phyloP scores from a whole-genome alignment of 495 filamentous ascomycete species.

The Halenospora varia region DNA sequence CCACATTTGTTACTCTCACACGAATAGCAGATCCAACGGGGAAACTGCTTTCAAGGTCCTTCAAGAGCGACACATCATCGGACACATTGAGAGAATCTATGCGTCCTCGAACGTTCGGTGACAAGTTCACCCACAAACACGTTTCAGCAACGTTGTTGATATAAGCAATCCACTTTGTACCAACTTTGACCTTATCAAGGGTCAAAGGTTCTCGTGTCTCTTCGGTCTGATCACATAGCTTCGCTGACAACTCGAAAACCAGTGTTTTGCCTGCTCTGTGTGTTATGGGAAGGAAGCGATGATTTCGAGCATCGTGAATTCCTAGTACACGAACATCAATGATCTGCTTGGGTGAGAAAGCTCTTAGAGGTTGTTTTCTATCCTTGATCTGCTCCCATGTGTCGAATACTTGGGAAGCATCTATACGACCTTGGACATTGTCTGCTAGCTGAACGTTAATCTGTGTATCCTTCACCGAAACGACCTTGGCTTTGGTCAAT shows the following conservation, averaged over 20 bases:
- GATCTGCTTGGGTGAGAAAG: constrained; percentile 65
- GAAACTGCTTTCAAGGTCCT: constrained; percentile 75
- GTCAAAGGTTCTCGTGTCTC: constrained; percentile 51
- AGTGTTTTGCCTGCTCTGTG: constrained; percentile 73
- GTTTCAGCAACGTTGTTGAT: constrained; percentile 80
- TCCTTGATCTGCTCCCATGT: constrained; percentile 81
- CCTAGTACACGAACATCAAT: constrained; percentile 77
- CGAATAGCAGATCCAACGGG: constrained; percentile 82
- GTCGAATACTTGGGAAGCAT: constrained; percentile 86
- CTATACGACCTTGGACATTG: constrained; percentile 85
- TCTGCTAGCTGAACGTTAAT: constrained; percentile 88
- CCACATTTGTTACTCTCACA: constrained; percentile 71
- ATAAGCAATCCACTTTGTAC: constrained; percentile 70
- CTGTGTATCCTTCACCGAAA: constrained; percentile 81
- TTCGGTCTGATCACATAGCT: constrained; percentile 58
- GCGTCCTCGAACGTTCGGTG: constrained; percentile 84
- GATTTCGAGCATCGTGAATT: constrained; percentile 83
- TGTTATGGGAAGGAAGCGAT: constrained; percentile 86
- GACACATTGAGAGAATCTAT: constrained; percentile 77
- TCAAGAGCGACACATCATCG: constrained; percentile 73
- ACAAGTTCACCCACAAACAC: constrained; percentile 83
- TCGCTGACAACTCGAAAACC: constrained; percentile 87
- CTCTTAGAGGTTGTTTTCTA: constrained; percentile 68
- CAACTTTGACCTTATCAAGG: constrained; percentile 68
- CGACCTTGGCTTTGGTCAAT: constrained; percentile 72